Percentiles rank a stretch among this genome's conserved stretches.
Conservation (phyloP, 108 stramenopile species). For the Pseudonitzschia multiseries region DNA sequence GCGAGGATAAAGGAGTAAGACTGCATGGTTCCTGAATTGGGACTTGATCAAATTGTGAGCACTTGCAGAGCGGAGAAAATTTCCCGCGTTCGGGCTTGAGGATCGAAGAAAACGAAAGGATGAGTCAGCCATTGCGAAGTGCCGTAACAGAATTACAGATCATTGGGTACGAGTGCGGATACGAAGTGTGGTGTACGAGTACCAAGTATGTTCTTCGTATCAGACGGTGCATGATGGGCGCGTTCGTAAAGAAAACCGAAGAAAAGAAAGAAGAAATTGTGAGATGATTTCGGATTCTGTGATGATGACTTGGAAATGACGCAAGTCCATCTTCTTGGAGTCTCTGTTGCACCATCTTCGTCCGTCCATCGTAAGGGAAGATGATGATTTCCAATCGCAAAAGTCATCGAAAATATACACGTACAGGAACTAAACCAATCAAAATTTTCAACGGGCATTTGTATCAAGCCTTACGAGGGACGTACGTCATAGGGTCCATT, state of each 20-base stretch:
- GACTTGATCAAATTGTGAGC: too few relatives aligned
- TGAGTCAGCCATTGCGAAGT: neutral
- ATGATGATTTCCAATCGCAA: neutral
- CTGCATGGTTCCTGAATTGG: slow-evolving; percentile 26
- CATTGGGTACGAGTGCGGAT: too few relatives aligned
- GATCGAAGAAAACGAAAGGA: slow-evolving; percentile 1
- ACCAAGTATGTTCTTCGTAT: neutral
- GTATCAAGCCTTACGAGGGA: neutral
- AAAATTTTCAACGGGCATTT: neutral
- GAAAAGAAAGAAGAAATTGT: neutral
- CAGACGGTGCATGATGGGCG: neutral
- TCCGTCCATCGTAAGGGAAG: neutral
- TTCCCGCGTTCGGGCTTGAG: neutral
- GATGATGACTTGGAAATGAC: slow-evolving; percentile 5
- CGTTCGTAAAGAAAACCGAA: neutral
- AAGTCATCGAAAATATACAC: too few relatives aligned
- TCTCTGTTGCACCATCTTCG: neutral
- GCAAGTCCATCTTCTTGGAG: neutral
- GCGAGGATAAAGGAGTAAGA: slow-evolving; percentile 20
- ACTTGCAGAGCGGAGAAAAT: neutral
- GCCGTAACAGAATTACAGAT: neutral
- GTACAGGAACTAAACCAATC: too few relatives aligned
- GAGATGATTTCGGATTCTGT: slow-evolving; percentile 1
- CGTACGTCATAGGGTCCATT: neutral
- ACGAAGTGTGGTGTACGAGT: too few relatives aligned